Evolutionary conservation across 768 basidiomycete species (phyloP), one percentile per base, ranked within the genome.

Genomic region (Podaxis pistillaris): DNA sequence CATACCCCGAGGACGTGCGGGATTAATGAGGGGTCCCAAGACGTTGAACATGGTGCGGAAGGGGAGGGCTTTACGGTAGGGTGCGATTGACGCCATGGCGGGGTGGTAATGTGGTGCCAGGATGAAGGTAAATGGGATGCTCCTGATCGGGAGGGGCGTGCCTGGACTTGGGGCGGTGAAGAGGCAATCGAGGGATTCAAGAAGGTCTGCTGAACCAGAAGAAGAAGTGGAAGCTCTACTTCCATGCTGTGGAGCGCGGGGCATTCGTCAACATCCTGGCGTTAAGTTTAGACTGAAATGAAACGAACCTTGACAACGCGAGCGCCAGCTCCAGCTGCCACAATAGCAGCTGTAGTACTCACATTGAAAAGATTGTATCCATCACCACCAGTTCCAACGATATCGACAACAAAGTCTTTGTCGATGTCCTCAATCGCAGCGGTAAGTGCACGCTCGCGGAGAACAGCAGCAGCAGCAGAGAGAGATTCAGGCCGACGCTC

Each of bases 11-110:
- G 97, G 96, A 8, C 80, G 77, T 0, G 93, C 89, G 2, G 96
- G 97, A 75, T 96, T 98, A 75, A 96, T 90, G 41, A 98, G 83
- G 0, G 96, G 97, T 0, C 97, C 96, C 36, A 98, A 81, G 63
- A 95, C 78, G 76, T 99, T 98, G 84, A 97, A 98, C 79, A 99
- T 88, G 8, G 96, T 98, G 51, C 95, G 89, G 79, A 96, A 98
- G 51, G 94, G 94, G 58, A 98, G 85, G 0, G 86, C 77, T 68
- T 90, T 91, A 59, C 96, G 89, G 70, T 90, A 85, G 0, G 96
- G 94, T 0, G 90, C 90, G 66, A 98, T 81, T 60, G 83, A 76
- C 4, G 90, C 92, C 52, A 98, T 82, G 0, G 90, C 74, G 1
- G 96, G 96, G 74, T 98, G 95, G 75, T 94, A 98, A 71, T 96